Conservation (phyloP, 1,284 basidiomycete genomes). For the Takashimella tepidaria region DNA sequence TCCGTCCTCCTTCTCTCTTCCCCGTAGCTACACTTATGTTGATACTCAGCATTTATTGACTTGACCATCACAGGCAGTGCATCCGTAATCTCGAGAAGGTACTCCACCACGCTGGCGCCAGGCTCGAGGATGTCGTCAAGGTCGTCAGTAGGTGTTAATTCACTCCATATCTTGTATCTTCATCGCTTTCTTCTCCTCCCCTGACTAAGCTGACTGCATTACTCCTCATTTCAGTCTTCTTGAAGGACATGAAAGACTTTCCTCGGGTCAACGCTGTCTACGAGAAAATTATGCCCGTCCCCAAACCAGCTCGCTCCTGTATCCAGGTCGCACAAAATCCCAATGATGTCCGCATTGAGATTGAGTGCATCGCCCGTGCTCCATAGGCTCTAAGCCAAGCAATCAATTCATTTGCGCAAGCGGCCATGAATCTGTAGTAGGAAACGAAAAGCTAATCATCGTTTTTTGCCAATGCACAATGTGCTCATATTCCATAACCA, state of each 20-base stretch:
- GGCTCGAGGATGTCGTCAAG: slow-evolving; percentile 12
- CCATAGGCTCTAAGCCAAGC: too few relatives aligned
- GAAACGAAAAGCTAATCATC: too few relatives aligned
- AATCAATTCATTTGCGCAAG: too few relatives aligned
- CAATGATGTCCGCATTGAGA: slow-evolving; percentile 63
- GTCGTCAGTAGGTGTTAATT: slow-evolving; percentile 9
- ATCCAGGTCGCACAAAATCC: slow-evolving; percentile 60
- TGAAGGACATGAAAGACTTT: slow-evolving; percentile 14
- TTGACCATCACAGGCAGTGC: slow-evolving; percentile 9
- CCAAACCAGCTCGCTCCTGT: slow-evolving; percentile 61
- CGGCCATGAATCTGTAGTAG: too few relatives aligned
- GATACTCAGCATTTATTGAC: too few relatives aligned
- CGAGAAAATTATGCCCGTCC: slow-evolving; percentile 42
- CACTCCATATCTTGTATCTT: too few relatives aligned
- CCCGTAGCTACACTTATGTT: background rate
- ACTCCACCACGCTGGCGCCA: slow-evolving; percentile 7
- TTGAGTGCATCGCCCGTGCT: slow-evolving; percentile 56
- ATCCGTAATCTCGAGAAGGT: slow-evolving; percentile 14
- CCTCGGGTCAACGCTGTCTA: slow-evolving; percentile 12
- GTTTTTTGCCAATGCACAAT: too few relatives aligned
- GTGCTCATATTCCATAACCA: too few relatives aligned
- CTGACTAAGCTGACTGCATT: too few relatives aligned
- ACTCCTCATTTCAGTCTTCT: slow-evolving; percentile 8
- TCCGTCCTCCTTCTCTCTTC: background rate
- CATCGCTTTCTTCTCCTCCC: too few relatives aligned